These are phyloP conservation scores for Diaporthe ilicicola DNA, from an alignment of 2,329 filamentous ascomycete species.

Conservation along the genomic window DNA sequence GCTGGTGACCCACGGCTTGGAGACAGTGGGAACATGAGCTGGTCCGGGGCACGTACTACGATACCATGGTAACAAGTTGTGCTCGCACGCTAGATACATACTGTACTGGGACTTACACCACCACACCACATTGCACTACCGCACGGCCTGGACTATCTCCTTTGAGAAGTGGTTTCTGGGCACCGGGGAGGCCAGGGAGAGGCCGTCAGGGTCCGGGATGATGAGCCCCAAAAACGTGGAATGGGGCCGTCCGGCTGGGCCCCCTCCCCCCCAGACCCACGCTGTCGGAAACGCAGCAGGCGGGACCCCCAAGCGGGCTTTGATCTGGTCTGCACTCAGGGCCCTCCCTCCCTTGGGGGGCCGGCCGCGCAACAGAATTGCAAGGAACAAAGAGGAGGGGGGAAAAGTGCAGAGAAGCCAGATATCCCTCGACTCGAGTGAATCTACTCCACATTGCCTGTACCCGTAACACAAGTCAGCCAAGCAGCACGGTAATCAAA, in stretches of 20 bases:
- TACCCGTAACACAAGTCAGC: not conserved
- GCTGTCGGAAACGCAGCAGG: slow-evolving; percentile 5
- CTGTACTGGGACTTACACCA: no score
- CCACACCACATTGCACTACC: no score
- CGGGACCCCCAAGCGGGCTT: slow-evolving; percentile 3
- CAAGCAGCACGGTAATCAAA: not conserved
- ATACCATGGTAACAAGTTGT: not conserved
- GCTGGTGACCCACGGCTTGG: slow-evolving; percentile 9
- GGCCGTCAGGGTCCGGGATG: slow-evolving; percentile 12
- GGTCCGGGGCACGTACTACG: not conserved
- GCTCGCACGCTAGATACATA: not conserved
- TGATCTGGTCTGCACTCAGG: not conserved
- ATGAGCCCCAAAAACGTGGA: slow-evolving; percentile 15
- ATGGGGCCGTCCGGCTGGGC: slow-evolving; percentile 20
- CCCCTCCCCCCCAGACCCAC: not conserved
- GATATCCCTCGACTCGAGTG: not conserved
- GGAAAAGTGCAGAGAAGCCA: not conserved
- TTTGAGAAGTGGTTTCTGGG: not conserved
- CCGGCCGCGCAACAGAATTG: slow-evolving; percentile 1
- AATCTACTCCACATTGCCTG: no score
- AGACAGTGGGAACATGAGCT: slow-evolving; percentile 7
- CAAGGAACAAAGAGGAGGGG: not conserved
- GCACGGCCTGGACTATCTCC: not conserved
- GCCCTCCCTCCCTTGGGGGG: not conserved
- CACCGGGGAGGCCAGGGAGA: no score